A percentile compares a stretch with the other conserved stretches of the same genome.
These are phyloP conservation scores for Hymenoscyphus fraxineus DNA, from an alignment of 2,329 filamentous ascomycete genomes.

Conservation along the genomic window DNA sequence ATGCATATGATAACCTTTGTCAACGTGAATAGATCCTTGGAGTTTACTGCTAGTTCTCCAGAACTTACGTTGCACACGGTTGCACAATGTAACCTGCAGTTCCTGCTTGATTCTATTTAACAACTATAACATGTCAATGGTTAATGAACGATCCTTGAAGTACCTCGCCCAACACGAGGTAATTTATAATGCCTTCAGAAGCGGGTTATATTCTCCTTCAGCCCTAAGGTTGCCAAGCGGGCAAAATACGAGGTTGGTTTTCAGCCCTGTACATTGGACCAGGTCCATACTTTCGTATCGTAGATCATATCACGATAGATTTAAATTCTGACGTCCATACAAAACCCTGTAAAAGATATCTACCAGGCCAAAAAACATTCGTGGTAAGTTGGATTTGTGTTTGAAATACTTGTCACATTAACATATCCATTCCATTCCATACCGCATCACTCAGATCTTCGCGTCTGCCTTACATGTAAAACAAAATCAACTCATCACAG, in stretches of 20 bases:
- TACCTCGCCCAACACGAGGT: background rate
- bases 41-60: too few species aligned
- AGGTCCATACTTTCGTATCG: background rate
- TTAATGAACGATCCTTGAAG: too few species aligned
- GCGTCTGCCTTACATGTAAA: slow-evolving; percentile 1
- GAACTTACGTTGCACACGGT: too few species aligned
- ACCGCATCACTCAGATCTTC: background rate
- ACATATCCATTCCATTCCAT: background rate
- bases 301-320: background rate
- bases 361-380: background rate
- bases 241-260: background rate
- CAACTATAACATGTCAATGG: too few species aligned
- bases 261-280: background rate
- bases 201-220: background rate
- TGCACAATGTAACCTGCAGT: too few species aligned
- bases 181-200: background rate
- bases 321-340: background rate
- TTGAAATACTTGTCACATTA: background rate
- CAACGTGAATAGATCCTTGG: background rate
- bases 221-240: background rate
- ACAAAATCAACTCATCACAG: background rate
- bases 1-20: background rate
- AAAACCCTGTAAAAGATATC: background rate
- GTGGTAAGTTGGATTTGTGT: background rate
- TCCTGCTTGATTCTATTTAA: too few species aligned